phyloP scores from a whole-genome alignment of 2,329 filamentous ascomycete genomes.

The Diplodia seriata region DNA sequence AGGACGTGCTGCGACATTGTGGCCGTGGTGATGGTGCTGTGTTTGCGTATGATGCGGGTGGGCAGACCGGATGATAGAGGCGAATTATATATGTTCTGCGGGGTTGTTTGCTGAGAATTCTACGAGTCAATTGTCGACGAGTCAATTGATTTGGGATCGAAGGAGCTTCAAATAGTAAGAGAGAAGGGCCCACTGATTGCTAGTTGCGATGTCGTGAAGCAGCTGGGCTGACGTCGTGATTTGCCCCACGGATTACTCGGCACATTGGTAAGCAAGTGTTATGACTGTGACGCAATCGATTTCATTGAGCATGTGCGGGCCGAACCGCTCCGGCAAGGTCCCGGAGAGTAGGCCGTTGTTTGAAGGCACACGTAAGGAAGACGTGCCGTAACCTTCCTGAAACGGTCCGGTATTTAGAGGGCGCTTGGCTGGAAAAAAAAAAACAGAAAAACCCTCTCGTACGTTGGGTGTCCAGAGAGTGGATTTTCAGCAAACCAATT shows the following conservation, averaged over 20 bases:
- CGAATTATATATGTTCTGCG: neutral
- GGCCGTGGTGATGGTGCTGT: neutral
- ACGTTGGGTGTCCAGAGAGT: neutral
- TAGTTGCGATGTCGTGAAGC: neutral
- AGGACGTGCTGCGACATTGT: conserved; percentile 59
- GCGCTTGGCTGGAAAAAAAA: neutral
- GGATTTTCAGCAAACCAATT: neutral
- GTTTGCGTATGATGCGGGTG: neutral
- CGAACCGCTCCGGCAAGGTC: conserved; percentile 21
- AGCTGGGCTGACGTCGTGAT: conserved; percentile 24
- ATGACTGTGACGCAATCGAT: conserved; percentile 13
- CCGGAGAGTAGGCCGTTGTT: neutral
- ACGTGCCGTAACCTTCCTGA: neutral
- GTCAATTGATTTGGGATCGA: neutral
- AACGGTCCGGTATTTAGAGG: neutral
- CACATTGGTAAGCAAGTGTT: conserved; percentile 20
- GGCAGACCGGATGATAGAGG: neutral
- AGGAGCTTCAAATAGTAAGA: neutral
- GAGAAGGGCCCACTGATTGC: neutral
- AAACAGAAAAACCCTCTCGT: too few species aligned
- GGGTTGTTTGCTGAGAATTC: neutral
- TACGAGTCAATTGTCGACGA: neutral
- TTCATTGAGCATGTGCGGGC: conserved; percentile 14
- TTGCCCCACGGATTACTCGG: conserved; percentile 14
- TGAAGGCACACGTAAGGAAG: neutral